These are phyloP conservation scores for Carnegiea gigantea DNA, from an alignment of 179 eudicot species.

Conservation along the genomic window DNA sequence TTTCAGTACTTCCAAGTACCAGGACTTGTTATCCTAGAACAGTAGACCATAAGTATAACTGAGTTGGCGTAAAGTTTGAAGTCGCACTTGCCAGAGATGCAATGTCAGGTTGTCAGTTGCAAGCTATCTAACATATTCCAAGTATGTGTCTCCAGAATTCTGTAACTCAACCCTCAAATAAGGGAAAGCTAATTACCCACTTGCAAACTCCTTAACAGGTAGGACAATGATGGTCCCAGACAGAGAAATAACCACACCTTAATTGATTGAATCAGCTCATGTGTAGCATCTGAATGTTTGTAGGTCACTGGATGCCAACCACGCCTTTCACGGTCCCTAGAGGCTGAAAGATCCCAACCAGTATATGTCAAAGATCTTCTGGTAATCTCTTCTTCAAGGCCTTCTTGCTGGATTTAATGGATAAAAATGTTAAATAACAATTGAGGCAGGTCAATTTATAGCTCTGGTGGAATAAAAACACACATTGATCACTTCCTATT, in stretches of 20 bases:
- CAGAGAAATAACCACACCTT: conserved; percentile 48
- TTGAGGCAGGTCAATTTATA: neutral
- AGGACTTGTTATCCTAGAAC: no score
- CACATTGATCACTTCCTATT: neutral
- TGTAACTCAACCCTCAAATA: no score
- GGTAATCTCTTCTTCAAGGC: conserved; percentile 77
- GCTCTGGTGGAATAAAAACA: neutral
- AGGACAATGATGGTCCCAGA: neutral
- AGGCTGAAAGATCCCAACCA: conserved; percentile 76
- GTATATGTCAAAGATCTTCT: conserved; percentile 79
- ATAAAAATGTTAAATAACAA: neutral
- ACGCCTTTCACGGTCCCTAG: conserved; percentile 63
- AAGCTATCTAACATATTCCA: no score
- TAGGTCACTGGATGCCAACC: conserved; percentile 97
- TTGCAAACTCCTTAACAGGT: neutral
- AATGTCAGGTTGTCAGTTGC: no score
- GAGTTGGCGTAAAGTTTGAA: no score
- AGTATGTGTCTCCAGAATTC: no score
- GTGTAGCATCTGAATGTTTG: conserved; percentile 85
- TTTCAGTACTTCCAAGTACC: no score
- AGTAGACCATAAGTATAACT: no score
- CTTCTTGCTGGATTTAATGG: conserved; percentile 53
- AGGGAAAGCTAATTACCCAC: no score
- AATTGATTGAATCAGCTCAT: conserved; percentile 62
- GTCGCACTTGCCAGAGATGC: no score